Evolutionary conservation across 2,329 filamentous ascomycete species (phyloP).

Genomic region (Ceratocystis colombiana): DNA sequence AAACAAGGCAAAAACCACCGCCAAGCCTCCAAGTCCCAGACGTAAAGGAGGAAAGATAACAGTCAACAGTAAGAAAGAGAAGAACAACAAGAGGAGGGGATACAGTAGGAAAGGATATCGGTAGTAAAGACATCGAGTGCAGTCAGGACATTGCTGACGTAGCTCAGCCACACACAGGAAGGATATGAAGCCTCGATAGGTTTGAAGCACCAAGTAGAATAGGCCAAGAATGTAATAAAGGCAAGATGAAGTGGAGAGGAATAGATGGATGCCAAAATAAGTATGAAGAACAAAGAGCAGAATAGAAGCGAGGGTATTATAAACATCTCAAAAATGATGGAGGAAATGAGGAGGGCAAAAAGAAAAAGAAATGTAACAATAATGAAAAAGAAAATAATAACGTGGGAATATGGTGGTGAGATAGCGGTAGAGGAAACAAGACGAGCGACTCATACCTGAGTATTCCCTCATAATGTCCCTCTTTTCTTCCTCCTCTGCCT

Average conservation of each 20-base stretch:
- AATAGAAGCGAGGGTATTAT: background rate
- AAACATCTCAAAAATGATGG: conserved; percentile 2
- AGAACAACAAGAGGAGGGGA: background rate
- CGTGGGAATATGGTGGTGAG: background rate
- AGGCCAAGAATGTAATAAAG: background rate
- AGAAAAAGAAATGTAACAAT: conserved; percentile 1
- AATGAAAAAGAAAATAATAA: background rate
- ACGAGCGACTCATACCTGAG: background rate
- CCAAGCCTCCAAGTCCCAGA: conserved; percentile 7
- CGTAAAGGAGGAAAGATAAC: conserved; percentile 7
- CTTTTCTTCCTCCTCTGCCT: background rate
- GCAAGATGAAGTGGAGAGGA: background rate
- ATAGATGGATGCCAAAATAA: conserved; percentile 1
- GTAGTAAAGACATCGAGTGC: background rate
- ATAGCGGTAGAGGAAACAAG: background rate
- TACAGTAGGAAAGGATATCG: background rate
- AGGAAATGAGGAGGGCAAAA: conserved; percentile 1
- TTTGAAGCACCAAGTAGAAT: background rate
- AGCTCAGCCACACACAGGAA: background rate
- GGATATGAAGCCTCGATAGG: background rate
- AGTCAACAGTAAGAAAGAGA: background rate
- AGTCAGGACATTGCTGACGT: conserved; percentile 1
- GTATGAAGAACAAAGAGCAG: conserved; percentile 5
- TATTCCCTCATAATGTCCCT: background rate
- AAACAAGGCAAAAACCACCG: conserved; percentile 13